Evolutionary conservation across 176 grass and related monocot species (phyloP).

Genomic region (Carex myosuroides): DNA sequence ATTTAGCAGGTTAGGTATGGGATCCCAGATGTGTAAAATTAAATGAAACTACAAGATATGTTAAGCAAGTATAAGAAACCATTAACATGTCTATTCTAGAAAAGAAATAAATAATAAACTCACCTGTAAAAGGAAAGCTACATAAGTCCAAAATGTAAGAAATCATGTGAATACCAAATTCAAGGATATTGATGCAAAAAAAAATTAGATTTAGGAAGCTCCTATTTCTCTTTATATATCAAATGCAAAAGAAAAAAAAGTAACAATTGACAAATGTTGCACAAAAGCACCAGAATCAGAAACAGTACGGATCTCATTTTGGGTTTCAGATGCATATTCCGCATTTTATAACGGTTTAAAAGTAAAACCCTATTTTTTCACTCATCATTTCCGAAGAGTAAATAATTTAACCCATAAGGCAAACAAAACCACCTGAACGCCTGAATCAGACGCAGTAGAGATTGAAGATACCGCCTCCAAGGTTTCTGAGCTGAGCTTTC

Average conservation of each 20-base stretch:
- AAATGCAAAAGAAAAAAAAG: background rate
- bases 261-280: background rate
- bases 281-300: background rate
- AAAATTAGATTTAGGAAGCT: background rate
- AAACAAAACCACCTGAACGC: conserved; percentile 29
- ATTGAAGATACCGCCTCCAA: background rate
- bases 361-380: background rate
- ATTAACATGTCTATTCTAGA: background rate
- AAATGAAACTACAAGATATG: too few relatives aligned
- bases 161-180: background rate
- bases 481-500: conserved; percentile 24
- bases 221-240: background rate
- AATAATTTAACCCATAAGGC: background rate
- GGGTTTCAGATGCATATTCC: background rate
- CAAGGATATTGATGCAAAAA: background rate
- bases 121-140: background rate
- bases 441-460: conserved; percentile 18
- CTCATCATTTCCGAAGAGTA: background rate
- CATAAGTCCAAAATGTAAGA: too few relatives aligned
- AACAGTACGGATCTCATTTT: background rate
- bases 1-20: background rate
- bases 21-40: background rate
- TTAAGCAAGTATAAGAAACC: background rate
- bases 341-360: background rate
- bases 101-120: background rate